A percentile compares a stretch with the other conserved stretches of the same genome.
These are phyloP conservation scores for Pichia phayaonensis DNA, from an alignment of 805 yeast genomes.

Conservation along the genomic window DNA sequence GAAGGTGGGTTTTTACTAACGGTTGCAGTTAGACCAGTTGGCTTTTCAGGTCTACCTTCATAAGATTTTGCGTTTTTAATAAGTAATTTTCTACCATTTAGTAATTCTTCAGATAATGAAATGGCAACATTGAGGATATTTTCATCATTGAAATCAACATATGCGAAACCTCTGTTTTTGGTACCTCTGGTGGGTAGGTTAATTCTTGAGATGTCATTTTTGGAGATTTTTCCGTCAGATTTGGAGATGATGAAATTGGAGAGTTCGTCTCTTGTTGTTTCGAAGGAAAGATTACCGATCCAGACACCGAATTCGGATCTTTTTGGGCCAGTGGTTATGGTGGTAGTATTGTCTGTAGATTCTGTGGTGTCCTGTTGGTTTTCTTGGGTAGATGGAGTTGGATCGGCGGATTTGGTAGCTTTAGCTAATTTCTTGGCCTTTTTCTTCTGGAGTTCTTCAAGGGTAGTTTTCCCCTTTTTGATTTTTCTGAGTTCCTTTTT, in stretches of 20 bases:
- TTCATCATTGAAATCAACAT: conserved; percentile 65
- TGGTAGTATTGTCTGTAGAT: conserved; percentile 15
- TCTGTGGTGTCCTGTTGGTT: too few species aligned
- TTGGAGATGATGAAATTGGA: conserved; percentile 55
- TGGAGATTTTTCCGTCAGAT: conserved; percentile 40
- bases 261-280: conserved; percentile 71
- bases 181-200: conserved; percentile 71
- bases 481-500: conserved; percentile 83
- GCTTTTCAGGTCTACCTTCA: conserved; percentile 73
- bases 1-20: conserved; percentile 79
- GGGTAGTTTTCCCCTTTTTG: conserved; percentile 65
- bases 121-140: conserved; percentile 58
- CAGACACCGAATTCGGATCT: conserved; percentile 71
- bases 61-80: conserved; percentile 75
- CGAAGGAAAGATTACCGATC: conserved; percentile 90
- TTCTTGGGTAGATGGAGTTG: too few species aligned
- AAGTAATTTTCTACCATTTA: conserved; percentile 80
- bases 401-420: conserved; percentile 12
- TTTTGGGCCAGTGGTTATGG: conserved; percentile 10
- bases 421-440: conserved; percentile 29
- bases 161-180: conserved; percentile 81
- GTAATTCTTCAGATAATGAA: conserved; percentile 56
- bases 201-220: conserved; percentile 60
- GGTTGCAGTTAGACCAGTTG: conserved; percentile 9
- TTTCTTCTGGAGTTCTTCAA: conserved; percentile 43